Conservation (phyloP, 75 land plant genomes). For the Gnetum montanum region DNA sequence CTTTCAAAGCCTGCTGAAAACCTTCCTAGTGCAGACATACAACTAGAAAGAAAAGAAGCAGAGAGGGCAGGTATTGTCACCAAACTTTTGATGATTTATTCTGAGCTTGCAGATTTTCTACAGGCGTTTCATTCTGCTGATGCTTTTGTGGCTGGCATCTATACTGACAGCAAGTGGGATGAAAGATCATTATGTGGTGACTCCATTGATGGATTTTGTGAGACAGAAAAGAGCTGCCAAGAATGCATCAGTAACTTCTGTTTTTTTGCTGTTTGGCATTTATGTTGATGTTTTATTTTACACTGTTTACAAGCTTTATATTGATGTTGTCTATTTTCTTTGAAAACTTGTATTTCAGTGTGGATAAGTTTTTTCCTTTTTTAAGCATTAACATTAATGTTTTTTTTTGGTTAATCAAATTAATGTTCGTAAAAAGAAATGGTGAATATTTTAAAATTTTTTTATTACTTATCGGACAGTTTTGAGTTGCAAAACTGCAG, state of each 20-base stretch:
- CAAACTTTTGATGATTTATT: not conserved
- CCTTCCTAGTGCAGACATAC: conserved; percentile 95
- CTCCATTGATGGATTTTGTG: conserved; percentile 91
- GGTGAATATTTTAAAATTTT: no score
- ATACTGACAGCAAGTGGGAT: conserved; percentile 32
- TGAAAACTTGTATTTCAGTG: no score
- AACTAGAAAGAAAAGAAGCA: conserved; percentile 84
- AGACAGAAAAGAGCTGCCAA: conserved; percentile 85
- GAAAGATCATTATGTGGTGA: conserved; percentile 62
- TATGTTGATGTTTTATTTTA: no score
- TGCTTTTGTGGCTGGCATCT: not conserved
- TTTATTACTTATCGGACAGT: no score
- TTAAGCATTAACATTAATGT: not conserved
- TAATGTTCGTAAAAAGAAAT: not conserved
- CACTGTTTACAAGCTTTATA: no score
- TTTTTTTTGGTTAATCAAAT: not conserved
- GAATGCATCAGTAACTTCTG: conserved; percentile 46
- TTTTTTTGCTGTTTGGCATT: not conserved
- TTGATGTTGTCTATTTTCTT: no score
- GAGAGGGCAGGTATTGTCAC: conserved; percentile 44
- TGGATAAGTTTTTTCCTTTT: no score
- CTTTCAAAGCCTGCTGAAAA: conserved; percentile 70
- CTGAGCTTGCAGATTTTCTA: not conserved
- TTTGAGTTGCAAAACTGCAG: no score
- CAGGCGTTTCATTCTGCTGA: not conserved